Base-by-base conservation (phyloP, 106 monocot genomes). In the Chionographis japonica region DNA sequence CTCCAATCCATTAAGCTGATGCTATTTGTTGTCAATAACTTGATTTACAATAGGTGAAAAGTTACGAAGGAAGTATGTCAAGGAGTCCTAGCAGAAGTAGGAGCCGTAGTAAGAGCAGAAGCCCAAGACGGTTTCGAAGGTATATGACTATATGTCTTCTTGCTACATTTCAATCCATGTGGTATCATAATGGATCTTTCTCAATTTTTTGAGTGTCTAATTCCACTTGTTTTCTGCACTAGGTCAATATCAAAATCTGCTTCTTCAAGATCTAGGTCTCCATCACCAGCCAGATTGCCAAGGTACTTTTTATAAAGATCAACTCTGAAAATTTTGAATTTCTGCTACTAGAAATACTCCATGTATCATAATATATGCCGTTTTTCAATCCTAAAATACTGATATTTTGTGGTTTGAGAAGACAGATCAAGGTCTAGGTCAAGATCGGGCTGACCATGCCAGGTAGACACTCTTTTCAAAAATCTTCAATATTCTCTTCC, bases 81-180 rank as follows among this genome's bases (percentile, higher is more conserved):
- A 81, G 75, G 61, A 75, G 80, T 63, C 62, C 56, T 27, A 81
- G 81, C 66, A 51, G 55, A 18, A 80, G 79, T 16, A 61, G 61
- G 54, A 79, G 73, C 55, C 68, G 17, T 40, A 74, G 79, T 57
- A 74, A 68, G 63, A 79, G 79, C 68, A 61, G 60, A 13, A 74
- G 68, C 14, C 75, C 69, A 27, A 75, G 60, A 39, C 58, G 54
- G 54, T 63, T 65, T 53, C 56, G 60, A 38, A 80, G 75, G 80
- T 80, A n/a, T n/a, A n/a, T n/a, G n/a, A n/a, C n/a, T n/a, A n/a
- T n/a, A 60, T 40, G n/a, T 52, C 20, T 38, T 49, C 12, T n/a
- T 14, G 7, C 49, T 62, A 27, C 54, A 40, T 56, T 12, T 56
- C 4, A 46, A 43, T 27, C 56, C 43, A 2, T 18, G 19, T 36